A percentile compares a stretch with the other conserved stretches of the same genome.
Conservation (phyloP, 1,284 basidiomycete genomes). For the Mycena sp. region DNA sequence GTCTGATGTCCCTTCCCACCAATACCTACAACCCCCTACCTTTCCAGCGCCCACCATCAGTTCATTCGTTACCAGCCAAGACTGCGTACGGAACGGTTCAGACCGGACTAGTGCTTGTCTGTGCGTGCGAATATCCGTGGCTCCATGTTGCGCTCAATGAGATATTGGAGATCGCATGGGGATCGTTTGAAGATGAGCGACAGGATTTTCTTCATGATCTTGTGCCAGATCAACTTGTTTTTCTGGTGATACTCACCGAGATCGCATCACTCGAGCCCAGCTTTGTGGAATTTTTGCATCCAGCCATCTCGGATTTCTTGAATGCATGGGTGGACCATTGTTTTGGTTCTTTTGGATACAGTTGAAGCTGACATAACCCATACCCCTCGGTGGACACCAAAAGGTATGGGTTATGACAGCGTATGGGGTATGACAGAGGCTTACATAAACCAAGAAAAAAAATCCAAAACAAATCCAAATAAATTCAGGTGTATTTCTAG, state of each 20-base stretch:
- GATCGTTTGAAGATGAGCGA: neutral
- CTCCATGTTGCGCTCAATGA: neutral
- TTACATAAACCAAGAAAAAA: too few relatives aligned
- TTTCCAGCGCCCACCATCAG: neutral
- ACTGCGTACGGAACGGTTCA: neutral
- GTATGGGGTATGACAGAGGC: too few relatives aligned
- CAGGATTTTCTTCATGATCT: neutral
- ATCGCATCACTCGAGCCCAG: neutral
- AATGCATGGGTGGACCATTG: neutral
- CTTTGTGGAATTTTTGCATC: neutral
- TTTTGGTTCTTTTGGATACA: too few relatives aligned
- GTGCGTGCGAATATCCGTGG: neutral
- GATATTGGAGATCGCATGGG: neutral
- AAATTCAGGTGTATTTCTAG: too few relatives aligned
- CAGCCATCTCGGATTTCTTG: neutral
- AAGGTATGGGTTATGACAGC: too few relatives aligned
- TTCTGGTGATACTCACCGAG: neutral
- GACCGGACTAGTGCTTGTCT: neutral
- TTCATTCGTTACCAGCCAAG: neutral
- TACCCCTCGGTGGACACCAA: too few relatives aligned
- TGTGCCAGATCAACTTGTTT: neutral
- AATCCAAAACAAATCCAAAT: too few relatives aligned
- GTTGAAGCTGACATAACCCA: too few relatives aligned
- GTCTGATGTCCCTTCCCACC: neutral
- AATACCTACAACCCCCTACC: neutral